Base-by-base conservation (phyloP, 2,329 filamentous ascomycete genomes). In the Ampelomyces quisqualis region DNA sequence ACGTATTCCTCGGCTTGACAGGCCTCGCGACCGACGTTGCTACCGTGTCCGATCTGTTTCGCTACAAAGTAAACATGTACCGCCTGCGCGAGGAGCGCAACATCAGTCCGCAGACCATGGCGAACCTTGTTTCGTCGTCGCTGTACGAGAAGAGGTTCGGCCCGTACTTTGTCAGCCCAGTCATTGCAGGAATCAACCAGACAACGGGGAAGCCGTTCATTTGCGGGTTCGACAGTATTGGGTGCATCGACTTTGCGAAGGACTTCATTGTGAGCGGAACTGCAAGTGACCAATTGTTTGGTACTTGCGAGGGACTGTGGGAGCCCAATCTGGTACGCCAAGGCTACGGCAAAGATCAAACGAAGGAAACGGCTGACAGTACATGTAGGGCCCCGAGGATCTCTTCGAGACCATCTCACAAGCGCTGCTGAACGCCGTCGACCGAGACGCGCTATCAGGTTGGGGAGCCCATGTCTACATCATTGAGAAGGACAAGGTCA, bases 11-110 rank as follows among this genome's bases (percentile, higher is more conserved):
- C 23, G 93, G 93, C 41, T 84, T 98, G 47, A 97, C 93, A 4
- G 93, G 93, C 40, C 87, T 98, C 36, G 93, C 93, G 47, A 98
- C 93, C 60, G 93, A 98, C 70, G 90, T 98, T 53, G 82, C 81
- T 53, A 97, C 91, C 58, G 91, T 98, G 58, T 87, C 85, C 62
- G 91, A 98, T 74, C 85, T 97, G 57, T 95, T 98, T 81, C 90
- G 93, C 67, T 97, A 95, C 84, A 98, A 98, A 80, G 89, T 95
- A 72, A 98, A 98, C 81, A 94, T 98, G 88, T 98, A 98, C 81
- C 88, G 93, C 55, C 82, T 98, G 65, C 88, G 93, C 65, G 93
- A 98, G 79, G 93, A 98, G 79, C 90, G 93, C 67, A 81, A 90
- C 77, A 97, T 98, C 73, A 85, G 88, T 40, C 93, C 93, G 31